Evolutionary conservation across 495 filamentous ascomycete species (phyloP).

Genomic region (Daldinia loculata): DNA sequence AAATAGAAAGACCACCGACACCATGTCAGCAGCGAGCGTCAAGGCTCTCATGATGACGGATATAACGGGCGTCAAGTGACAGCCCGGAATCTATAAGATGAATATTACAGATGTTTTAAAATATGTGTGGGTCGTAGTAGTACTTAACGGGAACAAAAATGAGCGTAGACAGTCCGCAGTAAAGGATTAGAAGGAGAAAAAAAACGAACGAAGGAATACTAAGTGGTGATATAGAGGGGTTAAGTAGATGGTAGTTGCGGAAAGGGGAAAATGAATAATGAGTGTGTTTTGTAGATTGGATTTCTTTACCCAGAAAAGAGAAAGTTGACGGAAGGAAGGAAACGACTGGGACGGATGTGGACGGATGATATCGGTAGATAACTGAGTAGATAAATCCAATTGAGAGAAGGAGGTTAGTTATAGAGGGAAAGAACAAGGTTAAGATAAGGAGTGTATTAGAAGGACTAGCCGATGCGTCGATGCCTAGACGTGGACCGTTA

Average conservation of each 20-base stretch:
- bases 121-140: background rate
- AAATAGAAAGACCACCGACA: constrained; percentile 48
- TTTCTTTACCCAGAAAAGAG: background rate
- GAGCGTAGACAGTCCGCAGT: constrained; percentile 6
- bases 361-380: background rate
- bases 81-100: constrained; percentile 9
- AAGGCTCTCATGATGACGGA: constrained; percentile 50
- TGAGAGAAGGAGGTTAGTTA: constrained; percentile 23
- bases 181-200: background rate
- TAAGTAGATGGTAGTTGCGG: background rate
- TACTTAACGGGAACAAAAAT: constrained; percentile 17
- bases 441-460: background rate
- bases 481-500: constrained; percentile 1
- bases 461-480: background rate
- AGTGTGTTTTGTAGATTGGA: background rate
- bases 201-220: constrained; percentile 2
- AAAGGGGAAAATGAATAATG: background rate
- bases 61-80: background rate
- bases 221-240: background rate
- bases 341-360: background rate
- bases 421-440: constrained; percentile 14
- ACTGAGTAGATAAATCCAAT: background rate
- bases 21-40: constrained; percentile 46
- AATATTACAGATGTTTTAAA: constrained; percentile 16
- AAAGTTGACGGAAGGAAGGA: background rate